phyloP scores from a whole-genome alignment of 1,139 yeast species.

The Saccharomycopsis crataegensis region DNA sequence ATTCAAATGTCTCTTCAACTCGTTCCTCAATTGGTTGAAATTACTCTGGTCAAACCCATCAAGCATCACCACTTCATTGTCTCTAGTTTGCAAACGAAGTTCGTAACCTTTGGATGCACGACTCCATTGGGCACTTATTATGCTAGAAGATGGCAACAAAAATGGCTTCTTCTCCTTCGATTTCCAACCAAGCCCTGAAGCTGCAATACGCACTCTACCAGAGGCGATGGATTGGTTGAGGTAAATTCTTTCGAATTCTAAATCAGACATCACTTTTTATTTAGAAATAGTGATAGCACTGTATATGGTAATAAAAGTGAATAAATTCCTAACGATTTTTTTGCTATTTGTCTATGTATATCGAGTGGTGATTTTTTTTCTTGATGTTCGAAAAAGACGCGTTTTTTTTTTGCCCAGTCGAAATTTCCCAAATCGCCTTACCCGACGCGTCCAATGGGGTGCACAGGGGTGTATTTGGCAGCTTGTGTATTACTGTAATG shows the following conservation, averaged over 20 bases:
- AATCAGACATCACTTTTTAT: conserved; percentile 25
- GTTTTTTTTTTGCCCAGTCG: no score
- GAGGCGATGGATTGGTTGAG: conserved; percentile 75
- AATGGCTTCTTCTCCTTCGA: conserved; percentile 63
- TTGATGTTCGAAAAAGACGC: no score
- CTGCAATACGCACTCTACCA: conserved; percentile 92
- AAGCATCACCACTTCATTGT: conserved; percentile 74
- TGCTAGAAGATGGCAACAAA: conserved; percentile 76
- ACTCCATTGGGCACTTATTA: conserved; percentile 80
- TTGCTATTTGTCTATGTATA: no score
- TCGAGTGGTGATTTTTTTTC: no score
- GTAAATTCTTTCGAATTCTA: conserved; percentile 77
- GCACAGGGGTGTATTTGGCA: no score
- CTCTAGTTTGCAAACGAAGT: conserved; percentile 79
- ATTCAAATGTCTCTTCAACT: conserved; percentile 69
- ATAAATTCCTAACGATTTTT: neutral
- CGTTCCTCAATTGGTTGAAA: conserved; percentile 71
- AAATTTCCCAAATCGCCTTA: no score
- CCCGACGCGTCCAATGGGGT: no score
- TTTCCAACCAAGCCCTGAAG: conserved; percentile 96
- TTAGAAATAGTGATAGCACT: neutral
- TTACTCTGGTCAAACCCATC: conserved; percentile 91
- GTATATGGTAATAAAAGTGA: neutral
- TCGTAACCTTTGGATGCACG: conserved; percentile 92
- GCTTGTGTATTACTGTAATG: no score